A percentile compares a stretch with the other conserved stretches of the same genome.
Evolutionary conservation across 2,329 filamentous ascomycete genomes (phyloP).

Genomic region (Dactylellina leptospora): DNA sequence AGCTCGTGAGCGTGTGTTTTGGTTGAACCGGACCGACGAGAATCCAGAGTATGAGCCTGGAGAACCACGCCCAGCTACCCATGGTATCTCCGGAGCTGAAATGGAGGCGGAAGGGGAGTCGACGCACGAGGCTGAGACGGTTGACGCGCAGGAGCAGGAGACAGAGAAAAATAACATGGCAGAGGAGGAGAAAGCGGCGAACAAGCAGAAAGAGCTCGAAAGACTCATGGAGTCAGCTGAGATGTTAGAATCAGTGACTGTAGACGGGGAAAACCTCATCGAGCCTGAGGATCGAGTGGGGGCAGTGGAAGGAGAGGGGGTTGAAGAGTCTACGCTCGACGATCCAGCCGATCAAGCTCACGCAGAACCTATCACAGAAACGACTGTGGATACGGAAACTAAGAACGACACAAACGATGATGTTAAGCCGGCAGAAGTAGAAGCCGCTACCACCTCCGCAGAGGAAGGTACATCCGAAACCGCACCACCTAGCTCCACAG

Average conservation of each 20-base stretch:
- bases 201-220: slow-evolving; percentile 4
- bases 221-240: slow-evolving; percentile 19
- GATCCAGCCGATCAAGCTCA: slow-evolving; percentile 52
- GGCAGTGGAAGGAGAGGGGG: slow-evolving; percentile 7
- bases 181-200: slow-evolving; percentile 14
- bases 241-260: slow-evolving; percentile 30
- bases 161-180: slow-evolving; percentile 5
- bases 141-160: background rate
- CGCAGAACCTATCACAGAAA: slow-evolving; percentile 48
- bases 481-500: background rate
- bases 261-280: slow-evolving; percentile 25
- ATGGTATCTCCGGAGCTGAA: slow-evolving; percentile 35
- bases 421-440: too few relatives aligned
- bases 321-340: slow-evolving; percentile 1
- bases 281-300: slow-evolving; percentile 13
- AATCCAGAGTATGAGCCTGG: background rate
- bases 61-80: background rate
- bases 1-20: slow-evolving; percentile 1
- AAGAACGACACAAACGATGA: slow-evolving; percentile 28
- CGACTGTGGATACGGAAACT: slow-evolving; percentile 12
- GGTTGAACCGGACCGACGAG: slow-evolving; percentile 3
- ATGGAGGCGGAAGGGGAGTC: background rate
- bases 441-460: slow-evolving; percentile 1
- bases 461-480: slow-evolving; percentile 12
- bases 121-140: background rate